Percentiles rank a stretch among this genome's conserved stretches.
These are phyloP conservation scores for Cyberlindnera suaveolens DNA, from an alignment of 805 yeast genomes.

Conservation along the genomic window DNA sequence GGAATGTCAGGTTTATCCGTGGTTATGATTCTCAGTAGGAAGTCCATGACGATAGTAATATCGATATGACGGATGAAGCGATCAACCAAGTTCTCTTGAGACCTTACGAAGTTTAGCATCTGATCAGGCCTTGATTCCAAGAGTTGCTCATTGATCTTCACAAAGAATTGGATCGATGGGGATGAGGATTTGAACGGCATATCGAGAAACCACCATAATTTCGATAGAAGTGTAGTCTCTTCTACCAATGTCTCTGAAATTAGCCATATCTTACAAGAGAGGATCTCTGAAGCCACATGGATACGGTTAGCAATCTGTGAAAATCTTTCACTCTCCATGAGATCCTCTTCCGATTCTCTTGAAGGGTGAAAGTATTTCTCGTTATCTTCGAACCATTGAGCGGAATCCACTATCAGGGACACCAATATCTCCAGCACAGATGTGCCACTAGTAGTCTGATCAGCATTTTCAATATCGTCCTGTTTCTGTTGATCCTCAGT, in stretches of 20 bases:
- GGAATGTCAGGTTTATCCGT: constrained; percentile 88
- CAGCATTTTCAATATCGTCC: constrained; percentile 12
- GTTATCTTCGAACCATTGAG: constrained; percentile 32
- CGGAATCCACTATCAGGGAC: constrained; percentile 34
- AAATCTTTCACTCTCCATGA: constrained; percentile 15
- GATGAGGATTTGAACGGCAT: constrained; percentile 50
- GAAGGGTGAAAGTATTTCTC: constrained; percentile 11
- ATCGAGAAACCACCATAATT: constrained; percentile 75
- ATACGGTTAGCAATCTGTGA: constrained; percentile 29
- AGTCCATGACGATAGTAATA: constrained; percentile 88
- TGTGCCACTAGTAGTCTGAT: constrained; percentile 19
- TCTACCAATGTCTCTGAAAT: constrained; percentile 85
- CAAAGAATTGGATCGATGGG: constrained; percentile 72
- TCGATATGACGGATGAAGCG: constrained; percentile 74
- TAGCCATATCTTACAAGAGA: constrained; percentile 88
- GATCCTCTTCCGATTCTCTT: constrained; percentile 5
- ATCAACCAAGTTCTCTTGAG: constrained; percentile 52
- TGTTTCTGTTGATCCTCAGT: neutral
- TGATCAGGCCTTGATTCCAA: constrained; percentile 74
- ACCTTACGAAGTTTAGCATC: constrained; percentile 45
- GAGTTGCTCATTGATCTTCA: constrained; percentile 83
- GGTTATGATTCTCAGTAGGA: constrained; percentile 78
- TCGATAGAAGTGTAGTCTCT: constrained; percentile 51
- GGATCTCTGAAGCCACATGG: constrained; percentile 74
- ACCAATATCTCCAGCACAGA: constrained; percentile 39